Conservation (phyloP, 257 asterid species). For the Plectranthus barbatus region DNA sequence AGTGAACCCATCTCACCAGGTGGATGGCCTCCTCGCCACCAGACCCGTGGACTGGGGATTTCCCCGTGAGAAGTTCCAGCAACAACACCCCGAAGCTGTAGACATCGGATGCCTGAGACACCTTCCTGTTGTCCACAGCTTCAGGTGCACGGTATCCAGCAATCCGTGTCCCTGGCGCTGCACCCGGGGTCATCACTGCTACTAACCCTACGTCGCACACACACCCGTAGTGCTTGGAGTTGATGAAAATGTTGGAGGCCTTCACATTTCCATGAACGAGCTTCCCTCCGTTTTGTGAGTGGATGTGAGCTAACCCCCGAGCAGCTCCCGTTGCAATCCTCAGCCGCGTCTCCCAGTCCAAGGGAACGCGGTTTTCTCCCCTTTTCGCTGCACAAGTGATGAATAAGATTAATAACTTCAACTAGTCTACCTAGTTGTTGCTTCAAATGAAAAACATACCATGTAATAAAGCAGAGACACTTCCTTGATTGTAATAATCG, state of each 20-base stretch:
- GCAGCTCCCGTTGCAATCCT: constrained; percentile 35
- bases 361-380: constrained; percentile 29
- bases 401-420: background rate
- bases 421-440: background rate
- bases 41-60: constrained; percentile 35
- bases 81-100: constrained; percentile 62
- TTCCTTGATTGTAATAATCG: constrained; percentile 46
- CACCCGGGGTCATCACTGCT: constrained; percentile 25
- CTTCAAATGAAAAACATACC: constrained; percentile 19
- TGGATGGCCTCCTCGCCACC: constrained; percentile 40
- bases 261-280: constrained; percentile 62
- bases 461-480: constrained; percentile 27
- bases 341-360: constrained; percentile 56
- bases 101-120: constrained; percentile 51
- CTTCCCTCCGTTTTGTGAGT: constrained; percentile 32
- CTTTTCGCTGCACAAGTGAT: constrained; percentile 34
- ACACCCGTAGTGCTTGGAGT: constrained; percentile 38
- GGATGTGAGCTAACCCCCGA: constrained; percentile 50
- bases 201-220: constrained; percentile 54
- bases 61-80: constrained; percentile 59
- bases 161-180: constrained; percentile 25
- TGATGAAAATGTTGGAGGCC: constrained; percentile 54
- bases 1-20: constrained; percentile 57
- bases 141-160: constrained; percentile 60
- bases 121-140: constrained; percentile 41